phyloP scores from a whole-genome alignment of 352 stramenopile genomes.

The Globisporangium canariense region DNA sequence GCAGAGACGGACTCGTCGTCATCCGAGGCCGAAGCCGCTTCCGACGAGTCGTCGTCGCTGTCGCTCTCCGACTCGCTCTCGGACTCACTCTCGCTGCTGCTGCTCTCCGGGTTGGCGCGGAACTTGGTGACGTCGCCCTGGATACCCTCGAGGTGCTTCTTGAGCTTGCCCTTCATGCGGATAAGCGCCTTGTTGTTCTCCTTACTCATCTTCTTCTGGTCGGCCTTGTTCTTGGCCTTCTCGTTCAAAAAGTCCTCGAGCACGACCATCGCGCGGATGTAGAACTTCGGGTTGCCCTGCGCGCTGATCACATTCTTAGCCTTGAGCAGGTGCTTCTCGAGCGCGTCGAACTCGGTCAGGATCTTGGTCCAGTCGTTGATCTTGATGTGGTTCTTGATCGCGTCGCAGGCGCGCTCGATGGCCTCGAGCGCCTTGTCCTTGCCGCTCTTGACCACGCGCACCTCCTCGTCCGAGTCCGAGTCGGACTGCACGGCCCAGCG shows the following conservation, averaged over 20 bases:
- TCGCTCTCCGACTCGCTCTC: constrained; percentile 32
- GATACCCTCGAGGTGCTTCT: constrained; percentile 95
- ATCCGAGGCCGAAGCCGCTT: constrained; percentile 31
- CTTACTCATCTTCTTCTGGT: constrained; percentile 97
- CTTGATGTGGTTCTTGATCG: constrained; percentile 92
- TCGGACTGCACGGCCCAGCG: constrained; percentile 82
- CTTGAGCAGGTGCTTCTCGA: constrained; percentile 91
- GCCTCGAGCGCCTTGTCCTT: constrained; percentile 89
- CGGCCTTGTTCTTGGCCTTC: constrained; percentile 94
- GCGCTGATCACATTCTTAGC: constrained; percentile 83
- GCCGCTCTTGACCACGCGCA: constrained; percentile 94
- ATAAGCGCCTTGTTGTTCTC: constrained; percentile 96
- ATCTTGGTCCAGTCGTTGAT: constrained; percentile 96
- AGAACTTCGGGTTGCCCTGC: constrained; percentile 89
- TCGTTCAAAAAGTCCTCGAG: constrained; percentile 91
- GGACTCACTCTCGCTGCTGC: constrained; percentile 49
- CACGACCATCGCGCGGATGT: constrained; percentile 91
- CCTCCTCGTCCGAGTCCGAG: constrained; percentile 82
- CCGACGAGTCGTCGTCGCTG: constrained; percentile 34
- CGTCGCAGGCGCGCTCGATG: constrained; percentile 62
- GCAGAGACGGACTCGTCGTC: constrained; percentile 19
- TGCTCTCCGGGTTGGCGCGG: constrained; percentile 85
- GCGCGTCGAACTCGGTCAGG: constrained; percentile 93
- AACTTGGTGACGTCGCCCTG: constrained; percentile 88
- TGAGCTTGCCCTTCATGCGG: constrained; percentile 96